phyloP scores from a whole-genome alignment of 495 filamentous ascomycete genomes.

The Neurospora sp. region DNA sequence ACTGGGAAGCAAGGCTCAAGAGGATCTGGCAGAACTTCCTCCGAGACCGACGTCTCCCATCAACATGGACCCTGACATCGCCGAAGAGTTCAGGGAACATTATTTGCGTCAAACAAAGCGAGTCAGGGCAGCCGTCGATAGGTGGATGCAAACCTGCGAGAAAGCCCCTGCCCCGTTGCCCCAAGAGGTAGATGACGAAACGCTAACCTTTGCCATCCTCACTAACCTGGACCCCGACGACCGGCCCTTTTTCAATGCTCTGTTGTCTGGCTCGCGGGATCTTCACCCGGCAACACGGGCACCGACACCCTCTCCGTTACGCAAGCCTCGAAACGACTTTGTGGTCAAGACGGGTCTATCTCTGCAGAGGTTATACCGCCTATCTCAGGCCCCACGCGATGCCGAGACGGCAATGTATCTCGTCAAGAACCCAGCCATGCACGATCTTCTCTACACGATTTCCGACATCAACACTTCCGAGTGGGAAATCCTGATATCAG shows the following conservation, averaged over 20 bases:
- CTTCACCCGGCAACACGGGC: constrained; percentile 43
- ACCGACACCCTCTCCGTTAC: constrained; percentile 37
- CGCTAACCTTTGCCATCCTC: constrained; percentile 81
- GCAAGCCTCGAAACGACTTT: constrained; percentile 52
- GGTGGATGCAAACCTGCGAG: constrained; percentile 71
- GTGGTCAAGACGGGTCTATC: constrained; percentile 62
- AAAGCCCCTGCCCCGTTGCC: constrained; percentile 62
- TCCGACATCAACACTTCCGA: constrained; percentile 76
- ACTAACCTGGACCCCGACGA: constrained; percentile 72
- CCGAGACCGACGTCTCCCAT: constrained; percentile 51
- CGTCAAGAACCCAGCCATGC: constrained; percentile 68
- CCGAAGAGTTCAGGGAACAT: constrained; percentile 79
- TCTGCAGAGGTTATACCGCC: constrained; percentile 75
- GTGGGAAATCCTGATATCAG: constrained; percentile 94
- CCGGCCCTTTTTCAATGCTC: constrained; percentile 63
- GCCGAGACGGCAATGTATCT: constrained; percentile 83
- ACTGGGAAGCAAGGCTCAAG: constrained; percentile 44
- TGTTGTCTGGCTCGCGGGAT: constrained; percentile 59
- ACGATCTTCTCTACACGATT: constrained; percentile 79
- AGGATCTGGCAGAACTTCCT: constrained; percentile 32
- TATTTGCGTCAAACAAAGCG: constrained; percentile 82
- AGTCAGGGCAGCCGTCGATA: constrained; percentile 71
- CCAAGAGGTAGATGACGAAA: constrained; percentile 84
- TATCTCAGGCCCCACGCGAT: constrained; percentile 60
- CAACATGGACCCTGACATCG: constrained; percentile 84